Evolutionary conservation across 352 stramenopile species (phyloP), one percentile per base, ranked within the genome.

Genomic region (Phytophthora foliorum): DNA sequence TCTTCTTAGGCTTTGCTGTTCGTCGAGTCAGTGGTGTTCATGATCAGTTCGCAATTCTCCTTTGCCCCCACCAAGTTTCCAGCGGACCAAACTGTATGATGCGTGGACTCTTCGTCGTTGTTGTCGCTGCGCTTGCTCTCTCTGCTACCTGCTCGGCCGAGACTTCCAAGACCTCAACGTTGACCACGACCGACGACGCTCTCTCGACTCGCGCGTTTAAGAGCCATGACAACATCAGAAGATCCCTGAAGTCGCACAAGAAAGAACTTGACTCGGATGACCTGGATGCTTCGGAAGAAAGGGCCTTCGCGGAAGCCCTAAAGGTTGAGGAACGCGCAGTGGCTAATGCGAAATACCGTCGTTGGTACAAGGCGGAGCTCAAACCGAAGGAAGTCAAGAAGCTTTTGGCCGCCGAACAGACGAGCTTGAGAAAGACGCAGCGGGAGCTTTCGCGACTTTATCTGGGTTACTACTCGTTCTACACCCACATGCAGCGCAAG

Each of bases 391-490:
- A 69, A n/a, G 42, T 57, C 9, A 54, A 55, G 25, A 24, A 31
- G 34, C n/a, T 56, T 14, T 36, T 69, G 9, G 53, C 44, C 9
- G 4, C 58, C 1, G 29, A 54, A 11, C n/a, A 42, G 14, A n/a
- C 6, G 9, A 34, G 19, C 6, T 57, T 45, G 46, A 24, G 2
- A 44, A 21, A 52, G 36, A n/a, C 3, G 21, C 44, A 9, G 21
- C 38, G 24, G 13, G 22, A 57, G 13, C 62, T 69, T n/a, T 46
- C 56, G 44, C 62, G 34, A 13, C n/a, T 64, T 16, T 69, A 69
- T 45, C 25, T 57, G 11, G 62, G 62, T 39, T 64, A 69, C 62
- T 48, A 48, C 10, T 69, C 62, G 34, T 69, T 31, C 62, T 69
- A 69, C 41, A 39, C 11, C 34, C 34, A n/a, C 34, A 39, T 39